Evolutionary conservation across 2,329 filamentous ascomycete species (phyloP), one percentile per base, ranked within the genome.

Genomic region (Cladorrhinum sp.): DNA sequence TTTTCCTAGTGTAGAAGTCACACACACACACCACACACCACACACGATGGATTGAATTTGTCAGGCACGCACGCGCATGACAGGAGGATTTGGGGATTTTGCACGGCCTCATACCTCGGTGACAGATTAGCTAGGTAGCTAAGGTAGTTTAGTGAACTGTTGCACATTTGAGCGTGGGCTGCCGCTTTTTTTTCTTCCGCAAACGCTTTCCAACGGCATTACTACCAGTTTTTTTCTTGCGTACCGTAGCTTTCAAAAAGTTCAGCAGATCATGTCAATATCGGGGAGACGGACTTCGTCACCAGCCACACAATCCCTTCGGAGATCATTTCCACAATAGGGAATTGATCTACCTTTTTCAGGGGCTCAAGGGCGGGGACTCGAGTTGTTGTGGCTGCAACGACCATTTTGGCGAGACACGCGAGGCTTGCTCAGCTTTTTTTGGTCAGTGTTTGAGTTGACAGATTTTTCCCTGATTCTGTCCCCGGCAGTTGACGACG

Each of bases 201-300:
- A 33, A n/a, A 16, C 54, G 54, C 54, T 57, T 57, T 57, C 39
- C 21, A 48, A 28, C 54, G 54, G 54, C 54, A 26, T 49, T 48
- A 24, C 2, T 23, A 21, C n/a, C n/a, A 12, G 12, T 39, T 18
- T 39, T 10, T 36, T 33, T 53, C 28, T 28, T 23, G 7, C 20
- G 53, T 14, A 36, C 52, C 30, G 18, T 28, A 36, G 18, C 21
- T 23, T 21, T n/a, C 26, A 18, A 24, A n/a, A 18, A 16, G 18
- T 39, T 46, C 30, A 42, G 30, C 6, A 55, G 39, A 55, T 55
- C 53, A 42, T 42, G 10, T 39, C 39, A 42, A 30, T 23, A 55
- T 55, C 39, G 51, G 51, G 51, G 51, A 23, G 33, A 20, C 52
- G 39, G 33, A 42, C n/a, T 24, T 28, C 53, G 53, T 55, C 33